phyloP scores from a whole-genome alignment of 1,139 yeast genomes.

The Blastobotrys elegans region DNA sequence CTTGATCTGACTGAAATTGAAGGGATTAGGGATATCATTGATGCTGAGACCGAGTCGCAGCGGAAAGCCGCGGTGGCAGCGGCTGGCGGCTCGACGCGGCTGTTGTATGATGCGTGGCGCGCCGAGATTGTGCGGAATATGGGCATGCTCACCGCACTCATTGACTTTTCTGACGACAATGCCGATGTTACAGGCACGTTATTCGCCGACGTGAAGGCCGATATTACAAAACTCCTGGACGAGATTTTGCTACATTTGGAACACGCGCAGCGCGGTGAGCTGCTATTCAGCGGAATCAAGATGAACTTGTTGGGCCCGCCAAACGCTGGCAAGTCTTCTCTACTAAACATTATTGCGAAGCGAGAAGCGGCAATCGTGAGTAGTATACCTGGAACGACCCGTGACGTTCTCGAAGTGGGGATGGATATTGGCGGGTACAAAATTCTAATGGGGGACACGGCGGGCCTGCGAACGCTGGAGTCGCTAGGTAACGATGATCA shows the following conservation, averaged over 20 bases:
- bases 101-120: slow-evolving; percentile 63
- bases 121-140: slow-evolving; percentile 55
- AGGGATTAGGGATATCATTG: slow-evolving; percentile 82
- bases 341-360: slow-evolving; percentile 66
- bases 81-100: slow-evolving; percentile 62
- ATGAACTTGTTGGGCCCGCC: slow-evolving; percentile 84
- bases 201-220: slow-evolving; percentile 45
- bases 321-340: slow-evolving; percentile 91
- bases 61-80: slow-evolving; percentile 69
- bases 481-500: slow-evolving; percentile 14
- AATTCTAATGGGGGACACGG: slow-evolving; percentile 84
- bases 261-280: slow-evolving; percentile 54
- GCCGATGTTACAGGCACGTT: slow-evolving; percentile 67
- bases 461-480: slow-evolving; percentile 65
- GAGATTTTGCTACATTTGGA: slow-evolving; percentile 43
- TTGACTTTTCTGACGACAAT: slow-evolving; percentile 91
- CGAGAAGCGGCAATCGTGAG: slow-evolving; percentile 91
- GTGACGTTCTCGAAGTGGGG: slow-evolving; percentile 81
- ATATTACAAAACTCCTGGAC: slow-evolving; percentile 39
- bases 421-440: slow-evolving; percentile 81
- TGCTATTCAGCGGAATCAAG: slow-evolving; percentile 68
- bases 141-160: slow-evolving; percentile 78
- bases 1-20: slow-evolving; percentile 77
- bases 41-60: slow-evolving; percentile 92
- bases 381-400: slow-evolving; percentile 87